Evolutionary conservation across 2,329 filamentous ascomycete species (phyloP).

Genomic region (Microcyclospora tardicrescens): DNA sequence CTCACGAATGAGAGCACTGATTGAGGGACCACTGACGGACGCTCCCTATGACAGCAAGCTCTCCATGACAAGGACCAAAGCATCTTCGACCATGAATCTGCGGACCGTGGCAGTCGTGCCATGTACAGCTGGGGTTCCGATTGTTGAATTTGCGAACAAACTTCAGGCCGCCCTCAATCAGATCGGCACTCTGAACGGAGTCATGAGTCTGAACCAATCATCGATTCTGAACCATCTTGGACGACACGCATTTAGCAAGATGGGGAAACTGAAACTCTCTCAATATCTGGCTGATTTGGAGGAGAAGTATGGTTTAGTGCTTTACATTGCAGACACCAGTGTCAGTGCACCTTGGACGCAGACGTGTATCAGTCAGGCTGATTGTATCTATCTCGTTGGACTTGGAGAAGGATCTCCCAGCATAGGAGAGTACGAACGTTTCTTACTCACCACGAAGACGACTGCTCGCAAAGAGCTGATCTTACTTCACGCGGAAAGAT

Average conservation of each 20-base stretch:
- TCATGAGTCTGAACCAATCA: slow-evolving; percentile 83
- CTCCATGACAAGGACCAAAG: slow-evolving; percentile 44
- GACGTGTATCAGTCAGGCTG: slow-evolving; percentile 91
- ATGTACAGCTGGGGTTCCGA: slow-evolving; percentile 79
- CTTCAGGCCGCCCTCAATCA: slow-evolving; percentile 79
- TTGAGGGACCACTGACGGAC: slow-evolving; percentile 63
- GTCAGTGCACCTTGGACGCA: slow-evolving; percentile 98
- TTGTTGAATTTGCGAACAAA: slow-evolving; percentile 86
- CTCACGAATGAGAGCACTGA: slow-evolving; percentile 76
- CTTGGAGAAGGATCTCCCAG: slow-evolving; percentile 78
- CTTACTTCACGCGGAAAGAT: slow-evolving; percentile 76
- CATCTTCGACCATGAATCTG: slow-evolving; percentile 80
- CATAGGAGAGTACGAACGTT: slow-evolving; percentile 93
- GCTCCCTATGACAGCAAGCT: slow-evolving; percentile 29
- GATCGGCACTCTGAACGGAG: slow-evolving; percentile 77
- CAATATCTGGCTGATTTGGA: slow-evolving; percentile 95
- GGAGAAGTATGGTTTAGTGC: slow-evolving; percentile 88
- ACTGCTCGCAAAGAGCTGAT: slow-evolving; percentile 90
- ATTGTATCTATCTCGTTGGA: slow-evolving; percentile 87
- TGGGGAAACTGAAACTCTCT: slow-evolving; percentile 90
- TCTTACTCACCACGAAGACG: slow-evolving; percentile 92
- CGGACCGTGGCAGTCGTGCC: slow-evolving; percentile 86
- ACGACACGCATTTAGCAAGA: slow-evolving; percentile 89
- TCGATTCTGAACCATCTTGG: slow-evolving; percentile 91
- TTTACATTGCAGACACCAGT: slow-evolving; percentile 93